These are phyloP conservation scores for Carex myosuroides DNA, from an alignment of 176 grass and related monocot genomes.

Conservation along the genomic window DNA sequence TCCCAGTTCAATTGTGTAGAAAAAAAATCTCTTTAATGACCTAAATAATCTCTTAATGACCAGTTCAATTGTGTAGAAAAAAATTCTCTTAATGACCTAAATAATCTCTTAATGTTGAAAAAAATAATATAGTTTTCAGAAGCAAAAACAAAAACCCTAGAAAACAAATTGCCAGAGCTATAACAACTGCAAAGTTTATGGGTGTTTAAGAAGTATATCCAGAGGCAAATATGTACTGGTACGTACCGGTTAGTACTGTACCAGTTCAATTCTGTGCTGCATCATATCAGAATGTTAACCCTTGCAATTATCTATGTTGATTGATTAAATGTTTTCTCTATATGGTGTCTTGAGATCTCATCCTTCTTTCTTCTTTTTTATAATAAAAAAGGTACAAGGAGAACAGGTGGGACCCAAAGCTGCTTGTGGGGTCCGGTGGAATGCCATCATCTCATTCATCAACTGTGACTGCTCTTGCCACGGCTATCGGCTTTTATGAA, in stretches of 20 bases:
- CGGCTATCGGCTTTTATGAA: constrained; percentile 54
- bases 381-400: constrained; percentile 67
- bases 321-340: neutral
- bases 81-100: no score
- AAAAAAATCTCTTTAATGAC: no score
- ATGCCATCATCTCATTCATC: constrained; percentile 90
- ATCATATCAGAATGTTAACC: neutral
- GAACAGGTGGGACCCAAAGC: constrained; percentile 90
- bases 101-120: no score
- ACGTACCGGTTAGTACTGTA: neutral
- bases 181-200: neutral
- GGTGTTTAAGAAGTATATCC: neutral
- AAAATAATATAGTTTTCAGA: neutral
- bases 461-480: constrained; percentile 67
- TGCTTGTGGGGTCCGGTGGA: constrained; percentile 66
- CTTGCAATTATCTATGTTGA: neutral
- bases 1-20: neutral
- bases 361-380: neutral
- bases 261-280: neutral
- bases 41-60: no score
- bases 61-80: no score
- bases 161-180: neutral
- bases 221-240: neutral
- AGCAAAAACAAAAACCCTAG: neutral
- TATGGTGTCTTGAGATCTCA: neutral